These are phyloP conservation scores for Neotropicomus parvogracilis DNA, from an alignment of 1,284 basidiomycete species.

Conservation along the genomic window DNA sequence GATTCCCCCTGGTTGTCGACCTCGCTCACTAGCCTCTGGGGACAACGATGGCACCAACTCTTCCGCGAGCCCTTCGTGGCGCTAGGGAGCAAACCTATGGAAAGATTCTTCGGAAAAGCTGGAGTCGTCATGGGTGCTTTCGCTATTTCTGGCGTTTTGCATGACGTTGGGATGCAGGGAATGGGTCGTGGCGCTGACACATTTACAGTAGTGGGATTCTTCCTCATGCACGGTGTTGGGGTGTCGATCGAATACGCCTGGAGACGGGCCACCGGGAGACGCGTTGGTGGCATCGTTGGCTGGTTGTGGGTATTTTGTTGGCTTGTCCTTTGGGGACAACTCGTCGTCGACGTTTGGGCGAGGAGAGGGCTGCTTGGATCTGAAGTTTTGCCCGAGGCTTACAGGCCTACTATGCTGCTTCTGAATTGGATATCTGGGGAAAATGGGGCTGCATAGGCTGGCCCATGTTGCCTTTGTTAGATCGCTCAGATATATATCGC, in stretches of 20 bases:
- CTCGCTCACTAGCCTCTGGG: conserved; percentile 44
- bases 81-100: conserved; percentile 32
- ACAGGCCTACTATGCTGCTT: conserved; percentile 20
- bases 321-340: conserved; percentile 43
- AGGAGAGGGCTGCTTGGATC: conserved; percentile 36
- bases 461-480: background rate
- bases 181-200: conserved; percentile 54
- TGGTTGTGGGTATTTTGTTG: conserved; percentile 49
- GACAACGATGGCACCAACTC: conserved; percentile 44
- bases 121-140: conserved; percentile 56
- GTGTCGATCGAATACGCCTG: conserved; percentile 47
- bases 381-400: conserved; percentile 15
- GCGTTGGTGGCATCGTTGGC: conserved; percentile 45
- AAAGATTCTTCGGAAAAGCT: conserved; percentile 40
- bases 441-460: background rate
- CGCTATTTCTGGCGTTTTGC: conserved; percentile 51
- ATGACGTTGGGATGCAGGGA: conserved; percentile 54
- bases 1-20: conserved; percentile 38
- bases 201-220: conserved; percentile 46
- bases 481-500: background rate
- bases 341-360: conserved; percentile 52
- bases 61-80: conserved; percentile 39
- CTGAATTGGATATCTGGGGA: conserved; percentile 15
- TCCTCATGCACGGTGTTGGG: conserved; percentile 54
- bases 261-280: conserved; percentile 38